Conservation (phyloP, 768 basidiomycete species). For the Leucosporidium scottii region DNA sequence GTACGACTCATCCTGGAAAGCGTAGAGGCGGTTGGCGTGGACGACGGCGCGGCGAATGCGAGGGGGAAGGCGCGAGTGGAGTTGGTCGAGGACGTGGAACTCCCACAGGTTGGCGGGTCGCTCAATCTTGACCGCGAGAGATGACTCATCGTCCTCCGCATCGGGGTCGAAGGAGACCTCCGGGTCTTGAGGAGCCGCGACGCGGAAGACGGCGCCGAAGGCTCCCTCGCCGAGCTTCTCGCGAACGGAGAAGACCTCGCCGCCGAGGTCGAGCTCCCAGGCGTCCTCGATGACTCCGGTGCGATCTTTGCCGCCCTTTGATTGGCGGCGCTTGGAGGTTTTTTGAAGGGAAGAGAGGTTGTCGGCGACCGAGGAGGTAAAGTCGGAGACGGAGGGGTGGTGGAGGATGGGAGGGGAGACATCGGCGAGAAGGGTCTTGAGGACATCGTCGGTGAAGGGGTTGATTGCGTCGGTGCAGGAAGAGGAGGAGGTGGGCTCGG, state of each 20-base stretch:
- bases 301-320: slow-evolving; percentile 30
- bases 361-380: slow-evolving; percentile 42
- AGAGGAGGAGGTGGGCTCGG: too few species aligned
- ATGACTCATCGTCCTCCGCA: slow-evolving; percentile 53
- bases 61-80: slow-evolving; percentile 62
- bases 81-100: slow-evolving; percentile 69
- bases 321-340: slow-evolving; percentile 50
- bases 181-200: slow-evolving; percentile 24
- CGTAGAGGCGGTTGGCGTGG: slow-evolving; percentile 68
- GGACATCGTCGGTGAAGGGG: slow-evolving; percentile 60
- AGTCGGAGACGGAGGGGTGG: slow-evolving; percentile 41
- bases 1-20: slow-evolving; percentile 80
- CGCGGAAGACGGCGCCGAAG: slow-evolving; percentile 83
- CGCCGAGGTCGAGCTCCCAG: slow-evolving; percentile 59
- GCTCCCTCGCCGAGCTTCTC: slow-evolving; percentile 96
- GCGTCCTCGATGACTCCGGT: slow-evolving; percentile 36
- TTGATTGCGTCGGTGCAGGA: slow-evolving; percentile 16
- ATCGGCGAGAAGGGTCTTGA: slow-evolving; percentile 56
- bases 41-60: slow-evolving; percentile 63
- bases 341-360: slow-evolving; percentile 66
- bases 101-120: slow-evolving; percentile 87
- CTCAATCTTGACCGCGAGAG: slow-evolving; percentile 84
- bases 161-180: slow-evolving; percentile 47
- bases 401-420: slow-evolving; percentile 48
- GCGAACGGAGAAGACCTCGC: slow-evolving; percentile 59